These are phyloP conservation scores for Hanseniaspora uvarum DNA, from an alignment of 1,139 yeast species.

Conservation along the genomic window DNA sequence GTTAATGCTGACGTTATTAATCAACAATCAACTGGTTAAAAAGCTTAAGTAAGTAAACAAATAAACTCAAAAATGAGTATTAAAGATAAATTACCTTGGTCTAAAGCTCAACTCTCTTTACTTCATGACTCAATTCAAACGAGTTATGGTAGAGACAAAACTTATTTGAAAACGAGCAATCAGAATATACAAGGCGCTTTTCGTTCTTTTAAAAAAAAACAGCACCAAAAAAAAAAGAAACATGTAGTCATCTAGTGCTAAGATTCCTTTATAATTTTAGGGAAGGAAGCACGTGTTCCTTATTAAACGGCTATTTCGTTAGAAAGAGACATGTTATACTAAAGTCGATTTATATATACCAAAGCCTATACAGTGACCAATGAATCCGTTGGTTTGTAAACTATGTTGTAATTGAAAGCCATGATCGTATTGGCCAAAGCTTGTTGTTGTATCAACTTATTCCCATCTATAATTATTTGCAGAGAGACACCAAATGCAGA, in stretches of 20 bases:
- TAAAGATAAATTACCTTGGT: conserved; percentile 1
- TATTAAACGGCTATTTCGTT: too few relatives aligned
- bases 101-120: too few relatives aligned
- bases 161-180: not conserved
- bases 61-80: conserved; percentile 5
- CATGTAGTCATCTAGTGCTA: too few relatives aligned
- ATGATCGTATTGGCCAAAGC: conserved; percentile 40
- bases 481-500: conserved; percentile 59
- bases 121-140: too few relatives aligned
- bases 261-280: too few relatives aligned
- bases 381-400: conserved; percentile 52
- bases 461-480: conserved; percentile 50
- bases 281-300: not conserved
- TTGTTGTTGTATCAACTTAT: conserved; percentile 37
- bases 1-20: not conserved
- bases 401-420: conserved; percentile 53
- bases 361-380: conserved; percentile 28
- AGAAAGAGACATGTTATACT: too few relatives aligned
- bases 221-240: not conserved
- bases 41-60: not conserved
- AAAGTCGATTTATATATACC: not conserved
- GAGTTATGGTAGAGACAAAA: not conserved
- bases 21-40: not conserved
- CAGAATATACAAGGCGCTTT: too few relatives aligned
- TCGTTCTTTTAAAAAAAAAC: not conserved